These are phyloP conservation scores for Balamuthia mandrillaris DNA, from an alignment of 208 protist species.

Conservation along the genomic window DNA sequence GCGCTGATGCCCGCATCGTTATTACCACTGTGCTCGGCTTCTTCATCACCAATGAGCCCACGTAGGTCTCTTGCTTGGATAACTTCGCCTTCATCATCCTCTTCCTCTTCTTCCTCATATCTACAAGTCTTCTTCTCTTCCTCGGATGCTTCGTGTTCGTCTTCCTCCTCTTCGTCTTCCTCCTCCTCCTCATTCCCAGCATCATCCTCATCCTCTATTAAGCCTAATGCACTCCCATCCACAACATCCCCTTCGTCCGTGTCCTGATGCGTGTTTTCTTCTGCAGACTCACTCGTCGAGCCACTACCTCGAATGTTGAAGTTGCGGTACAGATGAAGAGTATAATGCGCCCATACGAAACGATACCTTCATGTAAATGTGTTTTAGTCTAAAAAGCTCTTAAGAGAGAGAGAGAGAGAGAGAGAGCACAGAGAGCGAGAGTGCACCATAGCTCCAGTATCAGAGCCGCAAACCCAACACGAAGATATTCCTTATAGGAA, in stretches of 20 bases:
- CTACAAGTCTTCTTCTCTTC: not conserved
- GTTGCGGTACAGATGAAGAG: not conserved
- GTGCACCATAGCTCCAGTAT: conserved; percentile 16
- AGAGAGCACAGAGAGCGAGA: not conserved
- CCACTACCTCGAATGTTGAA: not conserved
- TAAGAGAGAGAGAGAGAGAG: not conserved
- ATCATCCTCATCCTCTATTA: not conserved
- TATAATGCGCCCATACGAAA: conserved; percentile 28
- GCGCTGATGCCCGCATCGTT: no score
- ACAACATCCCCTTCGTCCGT: not conserved
- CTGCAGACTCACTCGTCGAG: no score
- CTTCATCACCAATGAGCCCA: no score
- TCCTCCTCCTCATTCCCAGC: not conserved
- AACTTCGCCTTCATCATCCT: not conserved
- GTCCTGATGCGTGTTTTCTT: not conserved
- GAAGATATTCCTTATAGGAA: conserved; percentile 19
- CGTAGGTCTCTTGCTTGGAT: no score
- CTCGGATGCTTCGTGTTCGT: not conserved
- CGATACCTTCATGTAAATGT: conserved; percentile 15
- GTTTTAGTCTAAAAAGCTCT: not conserved
- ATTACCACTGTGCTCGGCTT: no score
- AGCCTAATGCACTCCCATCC: not conserved
- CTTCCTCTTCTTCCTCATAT: not conserved
- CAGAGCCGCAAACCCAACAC: not conserved
- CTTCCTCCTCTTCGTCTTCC: not conserved